These are phyloP conservation scores for Prunus kanzakura DNA, from an alignment of 306 rosid species.

Conservation along the genomic window DNA sequence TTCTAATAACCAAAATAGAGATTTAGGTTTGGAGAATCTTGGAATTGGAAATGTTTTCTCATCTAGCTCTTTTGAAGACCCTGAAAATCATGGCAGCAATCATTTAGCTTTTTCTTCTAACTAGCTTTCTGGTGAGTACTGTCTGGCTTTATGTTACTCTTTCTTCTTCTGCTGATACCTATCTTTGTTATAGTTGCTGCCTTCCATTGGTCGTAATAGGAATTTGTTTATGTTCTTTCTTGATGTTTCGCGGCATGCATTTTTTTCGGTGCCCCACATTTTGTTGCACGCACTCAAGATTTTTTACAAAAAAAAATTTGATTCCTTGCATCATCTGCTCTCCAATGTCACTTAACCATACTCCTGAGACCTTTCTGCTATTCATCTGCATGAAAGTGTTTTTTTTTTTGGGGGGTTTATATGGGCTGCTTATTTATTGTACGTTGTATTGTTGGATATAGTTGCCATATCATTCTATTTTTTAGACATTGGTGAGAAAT, in stretches of 20 bases:
- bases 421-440: no score
- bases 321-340: background rate
- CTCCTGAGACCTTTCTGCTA: background rate
- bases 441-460: no score
- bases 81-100: slow-evolving; percentile 39
- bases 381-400: no score
- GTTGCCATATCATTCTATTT: background rate
- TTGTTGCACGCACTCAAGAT: background rate
- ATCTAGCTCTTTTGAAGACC: slow-evolving; percentile 43
- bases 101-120: slow-evolving; percentile 41
- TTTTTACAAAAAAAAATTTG: background rate
- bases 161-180: background rate
- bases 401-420: no score
- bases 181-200: no score
- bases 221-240: background rate
- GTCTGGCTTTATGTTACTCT: slow-evolving; percentile 4
- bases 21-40: slow-evolving; percentile 39
- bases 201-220: background rate
- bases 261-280: background rate
- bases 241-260: background rate
- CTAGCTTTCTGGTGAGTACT: slow-evolving; percentile 59
- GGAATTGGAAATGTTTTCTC: slow-evolving; percentile 52
- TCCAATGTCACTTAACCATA: background rate
- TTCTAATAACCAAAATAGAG: slow-evolving; percentile 42
- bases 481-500: background rate